These are phyloP conservation scores for Kluyveromyces aestuarii DNA, from an alignment of 805 yeast species.

Conservation along the genomic window DNA sequence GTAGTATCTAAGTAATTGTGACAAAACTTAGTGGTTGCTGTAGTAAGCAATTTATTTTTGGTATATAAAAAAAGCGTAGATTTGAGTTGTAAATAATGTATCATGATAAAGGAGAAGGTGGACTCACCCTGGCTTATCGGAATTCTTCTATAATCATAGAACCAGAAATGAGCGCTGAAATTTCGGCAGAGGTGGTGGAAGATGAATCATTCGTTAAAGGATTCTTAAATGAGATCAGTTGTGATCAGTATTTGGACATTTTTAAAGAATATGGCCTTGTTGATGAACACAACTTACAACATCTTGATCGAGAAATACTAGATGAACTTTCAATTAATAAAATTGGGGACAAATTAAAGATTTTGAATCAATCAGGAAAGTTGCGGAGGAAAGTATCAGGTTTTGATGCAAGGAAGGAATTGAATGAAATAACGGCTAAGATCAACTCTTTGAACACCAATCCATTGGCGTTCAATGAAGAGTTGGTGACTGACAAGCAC, in stretches of 20 bases:
- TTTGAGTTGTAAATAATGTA: too few relatives aligned
- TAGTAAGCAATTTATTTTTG: not conserved
- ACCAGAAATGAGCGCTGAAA: not conserved
- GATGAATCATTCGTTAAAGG: constrained; percentile 12
- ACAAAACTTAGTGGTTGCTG: not conserved
- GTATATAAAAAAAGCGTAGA: not conserved
- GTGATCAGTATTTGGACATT: constrained; percentile 14
- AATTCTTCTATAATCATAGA: too few relatives aligned
- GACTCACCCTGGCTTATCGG: not conserved
- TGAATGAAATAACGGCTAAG: constrained; percentile 16
- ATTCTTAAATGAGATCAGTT: constrained; percentile 16
- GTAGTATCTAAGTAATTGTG: not conserved
- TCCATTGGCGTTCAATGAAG: constrained; percentile 16
- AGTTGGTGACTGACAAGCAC: constrained; percentile 30
- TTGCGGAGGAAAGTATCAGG: constrained; percentile 25
- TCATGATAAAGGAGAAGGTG: not conserved
- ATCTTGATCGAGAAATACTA: constrained; percentile 50
- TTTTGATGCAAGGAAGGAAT: constrained; percentile 6
- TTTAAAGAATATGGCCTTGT: constrained; percentile 16
- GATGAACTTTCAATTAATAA: constrained; percentile 64
- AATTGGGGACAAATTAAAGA: constrained; percentile 74
- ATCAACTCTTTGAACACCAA: constrained; percentile 15
- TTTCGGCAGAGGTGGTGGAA: constrained; percentile 1
- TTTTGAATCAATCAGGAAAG: constrained; percentile 47
- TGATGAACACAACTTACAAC: constrained; percentile 19